Conservation (phyloP, 75 land plant genomes). For the Gnetum montanum region DNA sequence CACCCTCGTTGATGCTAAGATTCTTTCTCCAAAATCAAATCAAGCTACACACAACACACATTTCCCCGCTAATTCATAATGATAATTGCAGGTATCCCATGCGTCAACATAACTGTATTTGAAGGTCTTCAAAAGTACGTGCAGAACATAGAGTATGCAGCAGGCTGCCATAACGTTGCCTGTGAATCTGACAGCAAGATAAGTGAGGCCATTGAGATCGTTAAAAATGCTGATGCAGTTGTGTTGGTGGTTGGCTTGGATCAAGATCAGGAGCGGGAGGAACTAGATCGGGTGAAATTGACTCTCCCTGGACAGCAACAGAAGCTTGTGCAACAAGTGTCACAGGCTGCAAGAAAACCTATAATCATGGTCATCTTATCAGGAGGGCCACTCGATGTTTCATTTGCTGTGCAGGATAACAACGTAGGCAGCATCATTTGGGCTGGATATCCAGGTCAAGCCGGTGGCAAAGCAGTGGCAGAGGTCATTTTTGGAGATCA, state of each 20-base stretch:
- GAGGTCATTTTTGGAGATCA: conserved; percentile 74
- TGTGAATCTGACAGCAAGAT: conserved; percentile 33
- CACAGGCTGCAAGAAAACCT: conserved; percentile 47
- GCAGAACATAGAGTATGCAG: conserved; percentile 15
- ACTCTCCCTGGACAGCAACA: conserved; percentile 69
- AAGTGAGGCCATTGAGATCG: conserved; percentile 33
- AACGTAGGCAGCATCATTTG: conserved; percentile 72
- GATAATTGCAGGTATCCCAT: conserved; percentile 59
- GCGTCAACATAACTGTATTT: conserved; percentile 45
- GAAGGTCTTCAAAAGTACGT: conserved; percentile 47
- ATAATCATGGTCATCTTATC: conserved; percentile 67
- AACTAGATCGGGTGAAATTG: conserved; percentile 47
- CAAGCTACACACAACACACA: no score
- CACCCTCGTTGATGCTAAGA: no score
- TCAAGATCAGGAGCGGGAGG: conserved; percentile 65
- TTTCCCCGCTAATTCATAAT: neutral
- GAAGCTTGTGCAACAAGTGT: conserved; percentile 35
- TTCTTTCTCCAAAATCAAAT: no score
- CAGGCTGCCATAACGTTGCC: conserved; percentile 47
- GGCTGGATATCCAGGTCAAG: conserved; percentile 96
- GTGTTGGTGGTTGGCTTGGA: conserved; percentile 81
- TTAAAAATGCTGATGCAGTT: conserved; percentile 59
- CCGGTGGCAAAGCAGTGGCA: conserved; percentile 78
- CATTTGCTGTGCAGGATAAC: conserved; percentile 54
- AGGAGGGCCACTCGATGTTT: conserved; percentile 83